Evolutionary conservation across 2,329 filamentous ascomycete genomes (phyloP).

Genomic region (Apiospora rasikravindrae): DNA sequence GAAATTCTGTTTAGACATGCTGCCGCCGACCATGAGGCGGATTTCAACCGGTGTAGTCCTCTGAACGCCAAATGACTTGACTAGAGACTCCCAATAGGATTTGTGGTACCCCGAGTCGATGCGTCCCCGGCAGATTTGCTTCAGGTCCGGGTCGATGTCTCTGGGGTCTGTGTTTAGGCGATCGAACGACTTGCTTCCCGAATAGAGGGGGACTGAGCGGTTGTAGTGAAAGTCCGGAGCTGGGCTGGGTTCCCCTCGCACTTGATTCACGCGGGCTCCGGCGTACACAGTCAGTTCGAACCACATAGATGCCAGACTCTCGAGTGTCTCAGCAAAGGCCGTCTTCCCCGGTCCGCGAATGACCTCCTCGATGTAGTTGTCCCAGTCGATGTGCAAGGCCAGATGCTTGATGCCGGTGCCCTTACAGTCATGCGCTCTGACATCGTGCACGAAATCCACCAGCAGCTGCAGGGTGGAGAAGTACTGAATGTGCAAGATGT

Average conservation of each 20-base stretch:
- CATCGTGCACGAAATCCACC: slow-evolving; percentile 17
- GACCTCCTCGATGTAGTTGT: slow-evolving; percentile 13
- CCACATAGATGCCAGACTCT: slow-evolving; percentile 1
- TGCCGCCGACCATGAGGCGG: slow-evolving; percentile 13
- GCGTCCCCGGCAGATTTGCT: not conserved
- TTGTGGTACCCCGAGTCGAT: slow-evolving; percentile 7
- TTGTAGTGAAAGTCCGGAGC: not conserved
- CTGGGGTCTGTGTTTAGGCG: not conserved
- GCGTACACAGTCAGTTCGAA: slow-evolving; percentile 3
- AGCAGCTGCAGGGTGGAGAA: slow-evolving; percentile 4
- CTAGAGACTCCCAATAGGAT: slow-evolving; percentile 3
- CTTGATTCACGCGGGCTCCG: slow-evolving; percentile 6
- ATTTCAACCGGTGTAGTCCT: not conserved
- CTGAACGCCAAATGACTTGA: slow-evolving; percentile 3
- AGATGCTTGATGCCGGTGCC: not conserved
- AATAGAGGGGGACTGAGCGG: slow-evolving; percentile 13
- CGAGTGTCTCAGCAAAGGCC: slow-evolving; percentile 2
- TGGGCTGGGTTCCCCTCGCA: not conserved
- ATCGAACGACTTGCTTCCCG: slow-evolving; percentile 9
- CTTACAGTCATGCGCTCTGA: slow-evolving; percentile 4
- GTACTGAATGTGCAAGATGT: slow-evolving; percentile 9
- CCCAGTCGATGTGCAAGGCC: slow-evolving; percentile 15
- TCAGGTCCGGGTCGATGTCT: slow-evolving; percentile 8
- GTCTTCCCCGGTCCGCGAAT: slow-evolving; percentile 3
- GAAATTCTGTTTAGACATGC: slow-evolving; percentile 8